phyloP scores from a whole-genome alignment of 106 monocot species.

The Allium sativum region DNA sequence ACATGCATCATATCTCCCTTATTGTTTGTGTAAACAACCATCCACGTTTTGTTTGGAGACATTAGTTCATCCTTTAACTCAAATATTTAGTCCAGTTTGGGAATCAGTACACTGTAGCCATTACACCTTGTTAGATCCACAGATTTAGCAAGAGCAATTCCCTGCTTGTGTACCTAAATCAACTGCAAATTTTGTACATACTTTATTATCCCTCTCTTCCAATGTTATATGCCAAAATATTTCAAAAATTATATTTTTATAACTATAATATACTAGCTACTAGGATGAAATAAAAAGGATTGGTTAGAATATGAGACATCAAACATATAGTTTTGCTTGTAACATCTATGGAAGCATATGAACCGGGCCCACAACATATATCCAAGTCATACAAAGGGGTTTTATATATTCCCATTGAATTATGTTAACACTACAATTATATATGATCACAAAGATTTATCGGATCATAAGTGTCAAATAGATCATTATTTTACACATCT shows the following conservation, averaged over 20 bases:
- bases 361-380: too few relatives aligned
- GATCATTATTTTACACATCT: too few relatives aligned
- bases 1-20: conserved; percentile 89
- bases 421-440: too few relatives aligned
- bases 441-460: too few relatives aligned
- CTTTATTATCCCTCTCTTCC: not conserved
- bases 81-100: conserved; percentile 63
- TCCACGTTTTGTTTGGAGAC: conserved; percentile 42
- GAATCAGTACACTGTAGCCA: conserved; percentile 35
- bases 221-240: not conserved
- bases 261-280: not conserved
- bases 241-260: not conserved
- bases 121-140: conserved; percentile 63
- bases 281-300: not conserved
- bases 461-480: too few relatives aligned
- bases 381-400: too few relatives aligned
- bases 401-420: too few relatives aligned
- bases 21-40: conserved; percentile 60
- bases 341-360: not conserved
- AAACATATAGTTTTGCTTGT: too few relatives aligned
- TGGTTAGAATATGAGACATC: not conserved
- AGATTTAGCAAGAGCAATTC: conserved; percentile 70
- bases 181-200: not conserved
- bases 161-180: conserved; percentile 70
- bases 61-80: conserved; percentile 54